Percentiles rank a stretch among this genome's conserved stretches.
phyloP scores from a whole-genome alignment of 2,329 filamentous ascomycete genomes.

The Zymoseptoria tritici region DNA sequence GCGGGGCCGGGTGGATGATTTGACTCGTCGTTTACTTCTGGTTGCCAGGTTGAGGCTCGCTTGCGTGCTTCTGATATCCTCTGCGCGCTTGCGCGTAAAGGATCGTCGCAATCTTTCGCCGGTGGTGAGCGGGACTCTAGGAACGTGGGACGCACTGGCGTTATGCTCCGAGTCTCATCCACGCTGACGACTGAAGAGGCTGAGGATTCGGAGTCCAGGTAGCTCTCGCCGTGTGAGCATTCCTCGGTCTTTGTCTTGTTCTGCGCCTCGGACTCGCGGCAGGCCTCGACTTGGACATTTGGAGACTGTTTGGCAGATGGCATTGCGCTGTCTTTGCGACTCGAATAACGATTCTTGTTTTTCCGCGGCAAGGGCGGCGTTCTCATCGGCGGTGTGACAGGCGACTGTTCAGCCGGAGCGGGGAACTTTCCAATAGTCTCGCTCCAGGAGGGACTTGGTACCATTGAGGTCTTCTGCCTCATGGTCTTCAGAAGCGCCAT shows the following conservation, averaged over 20 bases:
- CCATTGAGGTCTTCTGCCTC: constrained; percentile 44
- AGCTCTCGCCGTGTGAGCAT: neutral
- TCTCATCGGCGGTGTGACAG: neutral
- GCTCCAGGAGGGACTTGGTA: constrained; percentile 25
- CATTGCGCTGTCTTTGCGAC: neutral
- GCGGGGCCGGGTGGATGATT: constrained; percentile 1
- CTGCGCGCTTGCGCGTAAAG: too few relatives aligned
- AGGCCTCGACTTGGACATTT: neutral
- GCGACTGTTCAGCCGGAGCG: neutral
- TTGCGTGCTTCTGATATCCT: neutral
- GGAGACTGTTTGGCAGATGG: neutral
- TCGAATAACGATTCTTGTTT: neutral
- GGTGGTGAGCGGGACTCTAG: neutral
- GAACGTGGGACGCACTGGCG: neutral
- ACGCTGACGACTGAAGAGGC: neutral
- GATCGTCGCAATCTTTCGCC: too few relatives aligned
- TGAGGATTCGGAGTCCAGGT: neutral
- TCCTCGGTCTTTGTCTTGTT: neutral
- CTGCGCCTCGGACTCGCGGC: neutral
- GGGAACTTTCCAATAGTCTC: neutral
- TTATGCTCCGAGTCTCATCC: neutral
- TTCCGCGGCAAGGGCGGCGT: neutral
- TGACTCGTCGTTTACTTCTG: neutral
- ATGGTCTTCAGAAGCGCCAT: constrained; percentile 44
- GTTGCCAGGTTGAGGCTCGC: neutral